phyloP scores from a whole-genome alignment of 2,329 filamentous ascomycete genomes.

The Colletotrichum echinochloae region DNA sequence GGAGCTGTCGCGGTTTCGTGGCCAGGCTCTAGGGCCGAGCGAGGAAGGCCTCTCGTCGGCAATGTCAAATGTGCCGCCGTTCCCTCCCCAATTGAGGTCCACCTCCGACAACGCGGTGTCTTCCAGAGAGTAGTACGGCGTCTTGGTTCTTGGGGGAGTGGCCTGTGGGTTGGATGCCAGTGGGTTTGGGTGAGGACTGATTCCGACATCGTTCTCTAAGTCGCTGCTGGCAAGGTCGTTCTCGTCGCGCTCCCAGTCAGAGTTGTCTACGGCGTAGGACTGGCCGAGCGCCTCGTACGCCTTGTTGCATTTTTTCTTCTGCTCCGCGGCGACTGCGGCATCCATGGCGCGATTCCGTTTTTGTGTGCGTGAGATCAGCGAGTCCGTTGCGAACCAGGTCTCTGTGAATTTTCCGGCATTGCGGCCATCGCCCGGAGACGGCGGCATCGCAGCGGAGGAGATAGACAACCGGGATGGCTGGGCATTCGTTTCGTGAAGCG shows the following conservation, averaged over 20 bases:
- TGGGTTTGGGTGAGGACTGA: conserved; percentile 61
- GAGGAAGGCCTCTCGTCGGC: conserved; percentile 52
- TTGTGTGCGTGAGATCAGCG: conserved; percentile 65
- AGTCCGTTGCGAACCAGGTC: conserved; percentile 66
- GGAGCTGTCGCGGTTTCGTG: conserved; percentile 56
- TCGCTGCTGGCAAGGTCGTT: conserved; percentile 44
- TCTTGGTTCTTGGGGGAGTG: conserved; percentile 45
- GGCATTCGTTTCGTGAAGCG: conserved; percentile 54
- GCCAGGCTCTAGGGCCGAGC: conserved; percentile 35
- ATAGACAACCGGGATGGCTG: conserved; percentile 27
- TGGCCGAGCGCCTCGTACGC: conserved; percentile 62
- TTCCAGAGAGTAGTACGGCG: conserved; percentile 47
- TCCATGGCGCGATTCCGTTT: conserved; percentile 61
- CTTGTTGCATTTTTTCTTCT: conserved; percentile 46
- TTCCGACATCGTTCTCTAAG: conserved; percentile 43
- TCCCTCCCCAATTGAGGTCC: conserved; percentile 57
- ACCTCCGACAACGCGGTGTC: conserved; percentile 58
- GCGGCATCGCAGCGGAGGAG: conserved; percentile 36
- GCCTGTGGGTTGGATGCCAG: conserved; percentile 62
- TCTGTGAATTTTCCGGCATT: conserved; percentile 62
- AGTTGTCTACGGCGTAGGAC: conserved; percentile 57
- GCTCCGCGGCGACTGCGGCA: conserved; percentile 49
- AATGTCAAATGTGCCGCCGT: conserved; percentile 60
- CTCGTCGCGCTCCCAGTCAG: conserved; percentile 55
- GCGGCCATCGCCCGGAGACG: conserved; percentile 49